Percentiles rank a stretch among this genome's conserved stretches.
These are phyloP conservation scores for Termitomyces sp. DNA, from an alignment of 768 basidiomycete genomes.

Conservation along the genomic window DNA sequence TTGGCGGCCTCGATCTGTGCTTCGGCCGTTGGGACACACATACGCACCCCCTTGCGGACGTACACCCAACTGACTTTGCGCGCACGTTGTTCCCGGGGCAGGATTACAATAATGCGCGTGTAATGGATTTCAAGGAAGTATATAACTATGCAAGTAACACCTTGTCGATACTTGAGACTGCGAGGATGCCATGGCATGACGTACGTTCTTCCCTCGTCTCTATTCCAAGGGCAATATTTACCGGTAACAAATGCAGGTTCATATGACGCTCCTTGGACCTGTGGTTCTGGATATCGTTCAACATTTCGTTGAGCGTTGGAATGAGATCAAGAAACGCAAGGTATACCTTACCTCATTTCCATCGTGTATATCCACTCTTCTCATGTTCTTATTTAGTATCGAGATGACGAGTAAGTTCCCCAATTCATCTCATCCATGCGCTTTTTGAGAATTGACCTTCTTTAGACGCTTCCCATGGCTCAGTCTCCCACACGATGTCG, in stretches of 20 bases:
- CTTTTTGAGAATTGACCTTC: slow-evolving; percentile 24
- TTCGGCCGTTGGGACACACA: slow-evolving; percentile 98
- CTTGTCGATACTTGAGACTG: slow-evolving; percentile 59
- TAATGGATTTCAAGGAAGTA: slow-evolving; percentile 83
- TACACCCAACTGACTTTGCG: slow-evolving; percentile 80
- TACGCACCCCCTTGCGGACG: slow-evolving; percentile 86
- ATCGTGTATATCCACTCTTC: not conserved
- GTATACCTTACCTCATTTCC: slow-evolving; percentile 26
- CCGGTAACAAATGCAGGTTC: slow-evolving; percentile 42
- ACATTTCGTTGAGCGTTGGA: slow-evolving; percentile 94
- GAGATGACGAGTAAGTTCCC: slow-evolving; percentile 40
- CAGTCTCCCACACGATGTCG: slow-evolving; percentile 71
- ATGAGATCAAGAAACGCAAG: slow-evolving; percentile 82
- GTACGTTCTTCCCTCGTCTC: too few species aligned
- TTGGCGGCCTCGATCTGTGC: slow-evolving; percentile 94
- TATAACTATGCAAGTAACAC: slow-evolving; percentile 68
- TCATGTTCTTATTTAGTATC: slow-evolving; percentile 24
- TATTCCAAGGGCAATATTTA: not conserved
- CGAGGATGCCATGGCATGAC: slow-evolving; percentile 96
- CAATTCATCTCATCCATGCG: slow-evolving; percentile 15
- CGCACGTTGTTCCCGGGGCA: slow-evolving; percentile 88
- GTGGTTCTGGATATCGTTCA: slow-evolving; percentile 86
- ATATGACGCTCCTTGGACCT: slow-evolving; percentile 79
- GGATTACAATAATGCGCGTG: slow-evolving; percentile 89
- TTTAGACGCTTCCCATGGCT: slow-evolving; percentile 39